These are phyloP conservation scores for Buxus sempervirens DNA, from an alignment of 164 flowering plant species.

Conservation along the genomic window DNA sequence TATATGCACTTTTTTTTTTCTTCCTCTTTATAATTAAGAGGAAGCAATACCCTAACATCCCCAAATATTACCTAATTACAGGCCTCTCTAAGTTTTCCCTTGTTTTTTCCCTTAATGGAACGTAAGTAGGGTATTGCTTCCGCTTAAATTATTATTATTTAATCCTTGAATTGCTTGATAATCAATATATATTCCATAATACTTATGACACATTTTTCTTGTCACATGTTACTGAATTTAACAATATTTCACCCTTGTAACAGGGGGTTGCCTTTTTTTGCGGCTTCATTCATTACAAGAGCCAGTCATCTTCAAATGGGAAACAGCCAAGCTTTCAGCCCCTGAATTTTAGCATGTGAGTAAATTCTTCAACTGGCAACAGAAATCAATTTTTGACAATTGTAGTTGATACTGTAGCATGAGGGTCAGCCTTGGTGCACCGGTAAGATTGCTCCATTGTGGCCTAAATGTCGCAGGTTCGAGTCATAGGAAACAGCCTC, in stretches of 20 bases:
- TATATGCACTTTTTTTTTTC: too few species aligned
- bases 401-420: too few species aligned
- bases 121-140: neutral
- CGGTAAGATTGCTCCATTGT: too few species aligned
- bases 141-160: neutral
- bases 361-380: neutral
- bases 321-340: conserved; percentile 50
- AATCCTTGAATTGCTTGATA: neutral
- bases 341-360: conserved; percentile 90
- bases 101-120: neutral
- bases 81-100: neutral
- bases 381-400: neutral
- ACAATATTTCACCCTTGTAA: neutral
- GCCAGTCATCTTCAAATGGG: conserved; percentile 47
- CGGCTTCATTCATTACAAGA: conserved; percentile 61
- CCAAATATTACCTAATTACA: neutral
- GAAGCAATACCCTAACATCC: too few species aligned
- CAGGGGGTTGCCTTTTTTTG: conserved; percentile 88
- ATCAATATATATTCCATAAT: neutral
- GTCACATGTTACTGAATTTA: too few species aligned
- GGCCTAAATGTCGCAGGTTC: too few species aligned
- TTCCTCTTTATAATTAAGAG: too few species aligned
- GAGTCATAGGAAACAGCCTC: too few species aligned
- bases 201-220: too few species aligned
- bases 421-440: too few species aligned